Conservation (phyloP, 108 stramenopile genomes). For the Nitzschia sp. region DNA sequence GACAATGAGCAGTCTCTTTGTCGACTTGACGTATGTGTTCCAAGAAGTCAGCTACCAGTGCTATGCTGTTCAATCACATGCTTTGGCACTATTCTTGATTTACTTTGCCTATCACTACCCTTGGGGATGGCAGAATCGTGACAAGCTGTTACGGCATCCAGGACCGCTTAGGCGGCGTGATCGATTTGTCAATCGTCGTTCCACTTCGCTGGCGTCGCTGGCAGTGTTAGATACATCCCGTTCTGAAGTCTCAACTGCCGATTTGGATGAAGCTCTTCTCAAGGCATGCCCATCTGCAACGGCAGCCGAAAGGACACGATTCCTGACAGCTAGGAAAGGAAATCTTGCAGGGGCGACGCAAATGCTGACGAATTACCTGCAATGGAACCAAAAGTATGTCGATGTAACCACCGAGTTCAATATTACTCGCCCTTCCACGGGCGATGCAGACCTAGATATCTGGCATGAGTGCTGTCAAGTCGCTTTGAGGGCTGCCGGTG, state of each 20-base stretch:
- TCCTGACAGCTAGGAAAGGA: slow-evolving; percentile 29
- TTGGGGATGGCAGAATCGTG: slow-evolving; percentile 23
- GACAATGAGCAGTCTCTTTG: slow-evolving; percentile 4
- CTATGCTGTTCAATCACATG: slow-evolving; percentile 14
- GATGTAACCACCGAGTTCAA: slow-evolving; percentile 1
- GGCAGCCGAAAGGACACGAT: slow-evolving; percentile 39
- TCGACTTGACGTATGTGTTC: slow-evolving; percentile 6
- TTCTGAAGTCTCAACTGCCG: background rate
- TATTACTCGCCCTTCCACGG: slow-evolving; percentile 7
- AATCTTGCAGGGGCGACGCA: slow-evolving; percentile 12
- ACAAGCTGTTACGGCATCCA: slow-evolving; percentile 9
- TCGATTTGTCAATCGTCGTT: background rate
- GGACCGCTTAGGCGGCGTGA: background rate
- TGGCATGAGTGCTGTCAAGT: slow-evolving; percentile 36
- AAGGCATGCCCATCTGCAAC: slow-evolving; percentile 30
- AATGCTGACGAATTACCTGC: slow-evolving; percentile 29
- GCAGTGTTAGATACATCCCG: background rate
- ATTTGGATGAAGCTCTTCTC: slow-evolving; percentile 7
- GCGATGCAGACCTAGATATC: slow-evolving; percentile 28
- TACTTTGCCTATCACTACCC: slow-evolving; percentile 21
- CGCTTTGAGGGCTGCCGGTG: slow-evolving; percentile 25
- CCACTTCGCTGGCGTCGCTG: background rate
- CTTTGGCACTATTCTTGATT: slow-evolving; percentile 7
- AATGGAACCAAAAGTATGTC: slow-evolving; percentile 35
- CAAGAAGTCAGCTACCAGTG: slow-evolving; percentile 5